phyloP scores from a whole-genome alignment of 305 asterid species.

The Salvia sclarea region DNA sequence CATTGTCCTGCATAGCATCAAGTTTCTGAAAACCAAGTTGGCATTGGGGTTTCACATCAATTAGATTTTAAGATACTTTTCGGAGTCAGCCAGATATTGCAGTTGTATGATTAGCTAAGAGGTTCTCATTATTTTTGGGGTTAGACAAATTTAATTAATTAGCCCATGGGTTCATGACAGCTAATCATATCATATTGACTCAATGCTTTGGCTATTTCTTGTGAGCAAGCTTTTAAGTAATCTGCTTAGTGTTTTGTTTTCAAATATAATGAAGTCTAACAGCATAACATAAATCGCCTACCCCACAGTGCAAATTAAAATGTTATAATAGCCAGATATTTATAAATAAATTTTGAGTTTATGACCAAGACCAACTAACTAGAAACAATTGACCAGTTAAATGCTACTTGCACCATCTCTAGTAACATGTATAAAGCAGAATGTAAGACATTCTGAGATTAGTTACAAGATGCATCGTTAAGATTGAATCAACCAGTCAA shows the following conservation, averaged over 20 bases:
- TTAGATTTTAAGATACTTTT: neutral
- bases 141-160: neutral
- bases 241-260: neutral
- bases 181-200: slow-evolving; percentile 6
- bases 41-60: neutral
- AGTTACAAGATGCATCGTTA: neutral
- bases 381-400: neutral
- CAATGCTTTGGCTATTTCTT: neutral
- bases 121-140: neutral
- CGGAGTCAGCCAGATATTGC: neutral
- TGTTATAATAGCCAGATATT: neutral
- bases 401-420: slow-evolving; percentile 5
- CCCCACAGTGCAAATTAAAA: neutral
- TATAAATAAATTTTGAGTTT: neutral
- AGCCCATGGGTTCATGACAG: slow-evolving; percentile 12
- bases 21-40: slow-evolving; percentile 14
- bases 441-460: slow-evolving; percentile 18
- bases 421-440: slow-evolving; percentile 18
- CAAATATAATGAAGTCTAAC: neutral
- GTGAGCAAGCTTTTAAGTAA: neutral
- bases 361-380: slow-evolving; percentile 11
- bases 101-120: neutral
- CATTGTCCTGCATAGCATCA: slow-evolving; percentile 12
- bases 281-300: neutral
- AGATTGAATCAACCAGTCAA: slow-evolving; percentile 20